phyloP scores from a whole-genome alignment of 371 early-diverging fungal genomes.

The Encephalitozoon romaleae region DNA sequence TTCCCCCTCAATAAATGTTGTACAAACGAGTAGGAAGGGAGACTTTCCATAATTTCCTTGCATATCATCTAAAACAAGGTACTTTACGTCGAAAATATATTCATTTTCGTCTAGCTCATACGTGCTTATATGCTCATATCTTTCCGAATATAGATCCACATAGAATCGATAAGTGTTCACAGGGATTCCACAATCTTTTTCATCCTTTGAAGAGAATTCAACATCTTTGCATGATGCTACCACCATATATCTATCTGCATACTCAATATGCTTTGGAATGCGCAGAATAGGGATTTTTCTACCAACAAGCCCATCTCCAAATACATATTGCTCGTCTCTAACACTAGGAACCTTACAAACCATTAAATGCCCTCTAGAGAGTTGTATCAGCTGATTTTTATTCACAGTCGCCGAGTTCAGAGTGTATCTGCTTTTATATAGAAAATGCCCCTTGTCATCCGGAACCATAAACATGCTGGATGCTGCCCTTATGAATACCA shows the following conservation, averaged over 20 bases:
- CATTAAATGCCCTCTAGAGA: not conserved
- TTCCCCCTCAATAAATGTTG: constrained; percentile 56
- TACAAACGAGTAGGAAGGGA: constrained; percentile 50
- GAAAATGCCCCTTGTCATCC: not conserved
- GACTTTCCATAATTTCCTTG: constrained; percentile 34
- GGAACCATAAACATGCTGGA: not conserved
- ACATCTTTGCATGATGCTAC: not conserved
- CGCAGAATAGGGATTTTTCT: not conserved
- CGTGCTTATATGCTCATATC: constrained; percentile 20
- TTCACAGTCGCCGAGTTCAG: not conserved
- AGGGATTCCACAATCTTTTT: not conserved
- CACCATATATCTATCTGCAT: constrained; percentile 11
- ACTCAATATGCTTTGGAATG: constrained; percentile 13
- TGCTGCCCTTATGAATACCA: not conserved
- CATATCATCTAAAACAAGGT: constrained; percentile 39
- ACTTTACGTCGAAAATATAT: constrained; percentile 40
- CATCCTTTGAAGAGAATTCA: not conserved
- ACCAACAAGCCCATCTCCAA: not conserved
- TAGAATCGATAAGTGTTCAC: constrained; percentile 9
- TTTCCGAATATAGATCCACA: constrained; percentile 10
- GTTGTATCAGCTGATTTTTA: not conserved
- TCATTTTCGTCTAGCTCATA: constrained; percentile 40
- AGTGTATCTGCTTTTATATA: not conserved
- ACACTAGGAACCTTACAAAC: not conserved
- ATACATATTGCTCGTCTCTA: not conserved